phyloP scores from a whole-genome alignment of 495 filamentous ascomycete species.

The Trichoderma erinaceum region DNA sequence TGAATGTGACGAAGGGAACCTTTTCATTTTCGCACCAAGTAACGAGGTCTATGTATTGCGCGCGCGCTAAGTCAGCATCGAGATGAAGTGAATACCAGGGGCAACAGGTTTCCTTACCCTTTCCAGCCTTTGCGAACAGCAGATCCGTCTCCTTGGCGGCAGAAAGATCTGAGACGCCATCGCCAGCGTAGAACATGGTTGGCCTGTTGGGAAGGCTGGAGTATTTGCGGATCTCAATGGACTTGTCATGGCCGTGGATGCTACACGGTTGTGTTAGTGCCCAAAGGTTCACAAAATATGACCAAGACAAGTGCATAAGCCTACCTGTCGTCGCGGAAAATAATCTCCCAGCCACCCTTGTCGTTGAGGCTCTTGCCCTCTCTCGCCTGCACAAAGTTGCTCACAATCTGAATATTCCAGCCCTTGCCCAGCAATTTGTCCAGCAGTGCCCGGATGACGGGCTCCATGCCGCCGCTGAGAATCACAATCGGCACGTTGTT shows the following conservation, averaged over 20 bases:
- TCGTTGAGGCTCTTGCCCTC: slow-evolving; percentile 63
- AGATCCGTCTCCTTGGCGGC: slow-evolving; percentile 84
- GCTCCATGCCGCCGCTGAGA: slow-evolving; percentile 83
- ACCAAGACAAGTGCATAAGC: too few relatives aligned
- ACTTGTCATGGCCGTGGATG: slow-evolving; percentile 91
- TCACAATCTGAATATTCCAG: slow-evolving; percentile 68
- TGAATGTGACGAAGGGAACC: slow-evolving; percentile 75
- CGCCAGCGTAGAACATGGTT: slow-evolving; percentile 80
- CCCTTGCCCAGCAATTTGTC: slow-evolving; percentile 64
- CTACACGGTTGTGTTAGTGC: slow-evolving; percentile 33
- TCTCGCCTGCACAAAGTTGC: slow-evolving; percentile 66
- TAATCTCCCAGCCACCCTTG: slow-evolving; percentile 77
- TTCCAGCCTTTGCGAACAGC: slow-evolving; percentile 83
- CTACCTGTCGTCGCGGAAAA: slow-evolving; percentile 79
- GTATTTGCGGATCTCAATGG: slow-evolving; percentile 77
- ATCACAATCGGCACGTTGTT: slow-evolving; percentile 91
- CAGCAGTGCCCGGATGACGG: slow-evolving; percentile 80
- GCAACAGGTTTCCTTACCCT: slow-evolving; percentile 50
- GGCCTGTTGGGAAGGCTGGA: slow-evolving; percentile 66
- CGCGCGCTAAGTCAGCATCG: neutral
- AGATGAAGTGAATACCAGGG: slow-evolving; percentile 9
- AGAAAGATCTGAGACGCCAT: slow-evolving; percentile 83
- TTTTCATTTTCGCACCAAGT: slow-evolving; percentile 71
- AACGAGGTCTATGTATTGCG: slow-evolving; percentile 57
- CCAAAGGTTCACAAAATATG: neutral